Base-by-base conservation (phyloP, 805 yeast genomes). In the Blastobotrys terrestris region DNA sequence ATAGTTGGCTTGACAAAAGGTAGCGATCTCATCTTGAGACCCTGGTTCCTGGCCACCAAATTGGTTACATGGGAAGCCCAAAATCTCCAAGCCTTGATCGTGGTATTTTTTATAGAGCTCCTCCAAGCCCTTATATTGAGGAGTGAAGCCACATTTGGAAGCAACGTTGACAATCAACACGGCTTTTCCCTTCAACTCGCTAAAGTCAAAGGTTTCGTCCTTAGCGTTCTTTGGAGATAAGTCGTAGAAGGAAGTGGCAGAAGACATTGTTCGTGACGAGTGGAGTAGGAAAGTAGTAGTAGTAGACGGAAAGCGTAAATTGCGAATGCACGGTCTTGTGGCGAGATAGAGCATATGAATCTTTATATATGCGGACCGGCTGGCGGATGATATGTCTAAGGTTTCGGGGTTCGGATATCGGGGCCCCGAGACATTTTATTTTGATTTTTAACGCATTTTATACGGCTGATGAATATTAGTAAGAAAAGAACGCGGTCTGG, bases 41-140 rank as follows among this genome's bases (percentile, higher is more conserved):
- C 83, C 83, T 3, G 60, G 94, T 84, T 70, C 91, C 87, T 74
- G 94, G 85, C 61, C 79, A 72, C 85, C 91, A 66, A 90, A 90
- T 67, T 89, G 96, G 71, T 88, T 87, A 70, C 96, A 87, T 31
- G 97, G 97, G 77, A 90, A 89, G 0, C 90, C 97, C 39, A 90
- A 58, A 22, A 90, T 75, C 45, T 72, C 80, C 20, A 91, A 72
- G 0, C 87, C 95, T 56, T 77, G 63, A 48, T 77, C 79, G 50
- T 77, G 70, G 70, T 84, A 86, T 64, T 81, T 80, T 55, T 81
- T 71, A 71, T 87, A 82, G 13, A 90, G 69, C 42, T 67, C 71
- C 69, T 90, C 91, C 39, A 90, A 71, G 50, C 83, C 92, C 50
- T 74, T 71, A 67, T 85, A 86, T 67, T 89, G 96, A 53, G 86